phyloP scores from a whole-genome alignment of 306 rosid genomes.

The Cucumis hystrix region DNA sequence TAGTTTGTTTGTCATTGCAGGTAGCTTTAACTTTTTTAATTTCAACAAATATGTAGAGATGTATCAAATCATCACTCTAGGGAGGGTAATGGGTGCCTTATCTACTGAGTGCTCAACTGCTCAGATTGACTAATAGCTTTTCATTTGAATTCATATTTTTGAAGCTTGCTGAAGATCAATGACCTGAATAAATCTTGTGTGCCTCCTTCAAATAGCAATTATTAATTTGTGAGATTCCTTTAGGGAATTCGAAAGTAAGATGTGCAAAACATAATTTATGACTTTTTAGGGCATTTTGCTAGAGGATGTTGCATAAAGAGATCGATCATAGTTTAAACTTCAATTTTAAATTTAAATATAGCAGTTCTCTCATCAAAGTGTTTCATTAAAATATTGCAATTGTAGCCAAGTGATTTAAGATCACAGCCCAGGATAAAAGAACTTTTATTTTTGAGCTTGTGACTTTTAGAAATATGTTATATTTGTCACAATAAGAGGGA shows the following conservation, averaged over 20 bases:
- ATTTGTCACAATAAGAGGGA: background rate
- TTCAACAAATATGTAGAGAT: background rate
- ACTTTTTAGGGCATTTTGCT: background rate
- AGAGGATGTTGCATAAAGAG: background rate
- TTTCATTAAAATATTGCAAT: background rate
- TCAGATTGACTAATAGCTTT: no score
- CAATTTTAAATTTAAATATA: background rate
- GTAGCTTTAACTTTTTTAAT: background rate
- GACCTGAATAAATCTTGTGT: background rate
- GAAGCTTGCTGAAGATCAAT: background rate
- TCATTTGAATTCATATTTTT: background rate
- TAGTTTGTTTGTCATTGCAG: conserved; percentile 8
- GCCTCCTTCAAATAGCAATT: background rate
- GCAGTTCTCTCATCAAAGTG: background rate
- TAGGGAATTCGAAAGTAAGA: background rate
- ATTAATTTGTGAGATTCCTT: background rate
- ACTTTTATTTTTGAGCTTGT: background rate
- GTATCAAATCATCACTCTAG: background rate
- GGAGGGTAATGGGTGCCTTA: background rate
- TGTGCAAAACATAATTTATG: background rate
- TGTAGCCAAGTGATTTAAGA: background rate
- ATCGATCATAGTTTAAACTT: background rate
- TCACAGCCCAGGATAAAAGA: background rate
- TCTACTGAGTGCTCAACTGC: background rate
- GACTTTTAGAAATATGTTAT: background rate